Percentiles rank a stretch among this genome's conserved stretches.
These are phyloP conservation scores for Glycyrrhiza uralensis DNA, from an alignment of 306 rosid species.

Conservation along the genomic window DNA sequence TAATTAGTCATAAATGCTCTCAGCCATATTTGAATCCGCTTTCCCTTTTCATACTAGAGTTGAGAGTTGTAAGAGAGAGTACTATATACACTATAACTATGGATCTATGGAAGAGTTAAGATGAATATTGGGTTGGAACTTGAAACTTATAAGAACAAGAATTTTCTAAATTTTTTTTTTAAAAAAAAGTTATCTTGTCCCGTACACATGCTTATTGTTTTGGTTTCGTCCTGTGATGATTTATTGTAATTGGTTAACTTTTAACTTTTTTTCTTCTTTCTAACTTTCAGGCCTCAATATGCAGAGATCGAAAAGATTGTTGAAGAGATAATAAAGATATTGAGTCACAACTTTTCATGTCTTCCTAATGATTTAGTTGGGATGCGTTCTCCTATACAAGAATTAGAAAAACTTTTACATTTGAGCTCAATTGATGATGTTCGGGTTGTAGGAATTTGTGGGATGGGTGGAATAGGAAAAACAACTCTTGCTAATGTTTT, in stretches of 20 bases:
- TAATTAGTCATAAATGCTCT: background rate
- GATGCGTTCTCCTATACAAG: background rate
- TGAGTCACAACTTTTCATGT: background rate
- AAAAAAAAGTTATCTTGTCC: background rate
- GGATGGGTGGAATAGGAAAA: constrained; percentile 34
- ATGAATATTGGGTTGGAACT: too few species aligned
- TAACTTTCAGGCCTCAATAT: background rate
- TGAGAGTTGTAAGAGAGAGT: too few species aligned
- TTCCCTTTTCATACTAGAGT: too few species aligned
- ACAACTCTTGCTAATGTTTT: background rate
- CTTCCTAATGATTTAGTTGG: constrained; percentile 20
- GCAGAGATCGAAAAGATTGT: constrained; percentile 1
- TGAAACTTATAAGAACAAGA: too few species aligned
- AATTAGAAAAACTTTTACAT: constrained; percentile 2
- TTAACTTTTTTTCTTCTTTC: too few species aligned
- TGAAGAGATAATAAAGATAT: background rate
- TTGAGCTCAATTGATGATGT: background rate
- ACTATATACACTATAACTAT: too few species aligned
- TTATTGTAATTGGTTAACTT: background rate
- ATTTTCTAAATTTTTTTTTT: too few species aligned
- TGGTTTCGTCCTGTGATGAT: background rate
- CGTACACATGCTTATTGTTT: background rate
- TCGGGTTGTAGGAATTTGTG: constrained; percentile 18
- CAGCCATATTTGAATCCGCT: too few species aligned
- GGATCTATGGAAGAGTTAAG: too few species aligned